Evolutionary conservation across 495 filamentous ascomycete species (phyloP).

Genomic region (Neurospora sp.): DNA sequence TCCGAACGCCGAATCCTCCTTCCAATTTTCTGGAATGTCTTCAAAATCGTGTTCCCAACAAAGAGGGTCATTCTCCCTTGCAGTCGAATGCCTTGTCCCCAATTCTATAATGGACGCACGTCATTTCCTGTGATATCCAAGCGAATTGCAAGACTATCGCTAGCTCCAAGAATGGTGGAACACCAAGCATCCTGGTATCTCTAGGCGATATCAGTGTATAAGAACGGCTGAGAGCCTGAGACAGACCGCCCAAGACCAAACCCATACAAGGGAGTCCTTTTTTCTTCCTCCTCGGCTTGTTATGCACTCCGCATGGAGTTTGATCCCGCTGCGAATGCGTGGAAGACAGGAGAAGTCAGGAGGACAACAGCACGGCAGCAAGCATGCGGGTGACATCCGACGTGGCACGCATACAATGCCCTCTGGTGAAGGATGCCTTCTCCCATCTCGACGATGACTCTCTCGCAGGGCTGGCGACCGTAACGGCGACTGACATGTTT

Average conservation of each 20-base stretch:
- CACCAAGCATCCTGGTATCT: not conserved
- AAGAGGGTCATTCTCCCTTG: not conserved
- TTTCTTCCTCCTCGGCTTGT: not conserved
- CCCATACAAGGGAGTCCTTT: not conserved
- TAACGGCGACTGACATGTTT: not conserved
- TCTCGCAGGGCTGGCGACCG: not conserved
- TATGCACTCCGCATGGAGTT: not conserved
- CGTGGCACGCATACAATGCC: not conserved
- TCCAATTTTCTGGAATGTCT: not conserved
- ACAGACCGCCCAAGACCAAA: not conserved
- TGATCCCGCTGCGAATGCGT: not conserved
- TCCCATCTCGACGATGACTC: not conserved
- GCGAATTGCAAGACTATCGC: not conserved
- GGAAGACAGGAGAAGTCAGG: not conserved
- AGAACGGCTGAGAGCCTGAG: not conserved
- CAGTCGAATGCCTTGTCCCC: not conserved
- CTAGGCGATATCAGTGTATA: not conserved
- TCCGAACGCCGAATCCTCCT: not conserved
- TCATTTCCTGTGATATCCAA: not conserved
- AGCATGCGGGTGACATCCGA: not conserved
- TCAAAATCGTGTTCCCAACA: not conserved
- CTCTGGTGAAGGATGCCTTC: not conserved
- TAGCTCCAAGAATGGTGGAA: not conserved
- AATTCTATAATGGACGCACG: not conserved
- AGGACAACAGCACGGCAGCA: not conserved